A percentile compares a stretch with the other conserved stretches of the same genome.
phyloP scores from a whole-genome alignment of 345 rosid genomes.

The Hibiscus tridactylites region DNA sequence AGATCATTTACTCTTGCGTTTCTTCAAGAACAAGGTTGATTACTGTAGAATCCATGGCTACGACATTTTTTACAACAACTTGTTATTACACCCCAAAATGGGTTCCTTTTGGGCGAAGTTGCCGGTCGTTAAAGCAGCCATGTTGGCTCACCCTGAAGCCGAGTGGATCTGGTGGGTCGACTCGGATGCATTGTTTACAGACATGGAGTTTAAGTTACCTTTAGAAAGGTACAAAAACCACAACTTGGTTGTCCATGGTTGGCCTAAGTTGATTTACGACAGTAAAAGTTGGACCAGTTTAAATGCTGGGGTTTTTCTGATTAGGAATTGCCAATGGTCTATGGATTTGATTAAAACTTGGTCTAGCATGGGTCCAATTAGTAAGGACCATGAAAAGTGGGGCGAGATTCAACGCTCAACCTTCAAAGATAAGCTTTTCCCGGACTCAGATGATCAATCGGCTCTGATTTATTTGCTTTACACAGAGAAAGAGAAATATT shows the following conservation, averaged over 20 bases:
- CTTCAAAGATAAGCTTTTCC: slow-evolving; percentile 77
- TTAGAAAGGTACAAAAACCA: slow-evolving; percentile 49
- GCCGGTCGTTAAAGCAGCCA: slow-evolving; percentile 67
- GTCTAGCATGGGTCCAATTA: slow-evolving; percentile 70
- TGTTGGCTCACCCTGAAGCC: slow-evolving; percentile 95
- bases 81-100: slow-evolving; percentile 76
- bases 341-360: slow-evolving; percentile 78
- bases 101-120: slow-evolving; percentile 71
- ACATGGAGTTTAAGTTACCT: slow-evolving; percentile 86
- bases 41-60: slow-evolving; percentile 79
- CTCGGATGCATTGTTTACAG: slow-evolving; percentile 87
- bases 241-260: slow-evolving; percentile 87
- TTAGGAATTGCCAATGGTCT: slow-evolving; percentile 96
- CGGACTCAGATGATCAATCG: slow-evolving; percentile 87
- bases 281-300: slow-evolving; percentile 75
- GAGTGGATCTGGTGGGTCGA: slow-evolving; percentile 99
- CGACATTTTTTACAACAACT: slow-evolving; percentile 78
- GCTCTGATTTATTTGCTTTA: slow-evolving; percentile 57
- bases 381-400: slow-evolving; percentile 52
- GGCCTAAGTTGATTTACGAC: slow-evolving; percentile 57
- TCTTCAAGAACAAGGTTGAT: slow-evolving; percentile 89
- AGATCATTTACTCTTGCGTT: slow-evolving; percentile 68
- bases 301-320: slow-evolving; percentile 79
- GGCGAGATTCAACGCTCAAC: slow-evolving; percentile 55
- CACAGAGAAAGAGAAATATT: slow-evolving; percentile 39